Base-by-base conservation (phyloP, 371 early-diverging fungal genomes). In the Apophysomyces ossiformis region DNA sequence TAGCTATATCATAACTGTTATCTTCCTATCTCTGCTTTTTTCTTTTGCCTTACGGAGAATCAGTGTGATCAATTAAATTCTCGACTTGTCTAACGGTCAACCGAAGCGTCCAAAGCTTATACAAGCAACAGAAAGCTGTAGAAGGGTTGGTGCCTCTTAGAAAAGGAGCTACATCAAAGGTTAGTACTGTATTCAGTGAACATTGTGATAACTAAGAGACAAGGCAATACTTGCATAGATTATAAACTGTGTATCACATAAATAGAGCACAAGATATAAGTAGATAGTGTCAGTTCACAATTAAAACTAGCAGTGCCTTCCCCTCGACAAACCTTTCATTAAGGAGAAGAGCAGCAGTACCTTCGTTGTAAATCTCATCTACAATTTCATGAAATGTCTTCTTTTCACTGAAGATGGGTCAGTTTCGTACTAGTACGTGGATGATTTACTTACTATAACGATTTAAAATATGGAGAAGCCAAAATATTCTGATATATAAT, bases 111-210 rank as follows among this genome's bases (percentile, higher is more conserved):
- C 94, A 94, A 47, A 94, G 83, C 74, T 94, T 95, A 79, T 88
- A 94, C 37, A 95, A 81, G 54, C 93, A 83, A 64, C 94, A 94
- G 74, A 91, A 95, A 0, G 94, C 93, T 5, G 94, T 93, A 4
- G 92, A 91, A 11, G 93, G 92, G 18, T 87, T 87, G 7, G 89
- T 92, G 3, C 92, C 93, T 69, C 90, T 93, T 38, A 94, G 68
- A 72, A 93, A 94, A 5, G 96, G 96, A 61, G 92, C 94, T 91
- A 78, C 47, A 58, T 5, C 44, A 41, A 43, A 41, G 0, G 15
- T 15, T 4, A 60, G 9, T 11, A 26, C 32, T 2, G 26, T 15
- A 63, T 15, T 3, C 35, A 50, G 58, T 4, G 8, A 26, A 1
- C 41, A 41, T 8, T 1, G 41, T 41, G 54, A 35, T 43, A 2